Percentiles rank a stretch among this genome's conserved stretches.
phyloP scores from a whole-genome alignment of 306 rosid genomes.

The Potentilla sterilis region DNA sequence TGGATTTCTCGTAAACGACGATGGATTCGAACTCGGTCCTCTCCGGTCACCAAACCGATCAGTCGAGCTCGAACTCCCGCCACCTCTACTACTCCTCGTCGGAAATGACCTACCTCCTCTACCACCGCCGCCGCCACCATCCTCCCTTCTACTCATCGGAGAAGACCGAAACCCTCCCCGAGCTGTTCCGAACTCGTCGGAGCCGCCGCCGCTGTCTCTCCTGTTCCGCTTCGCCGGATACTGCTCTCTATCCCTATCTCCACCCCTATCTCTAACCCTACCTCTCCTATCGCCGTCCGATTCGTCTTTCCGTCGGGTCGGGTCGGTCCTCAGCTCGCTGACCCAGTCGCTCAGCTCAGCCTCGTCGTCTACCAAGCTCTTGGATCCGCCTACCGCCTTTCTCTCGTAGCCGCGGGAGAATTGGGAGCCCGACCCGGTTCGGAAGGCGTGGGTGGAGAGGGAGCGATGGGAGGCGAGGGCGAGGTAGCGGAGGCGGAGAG shows the following conservation, averaged over 20 bases:
- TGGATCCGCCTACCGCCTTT: constrained; percentile 34
- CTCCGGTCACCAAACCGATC: constrained; percentile 23
- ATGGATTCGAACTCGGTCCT: constrained; percentile 7
- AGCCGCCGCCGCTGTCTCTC: constrained; percentile 28
- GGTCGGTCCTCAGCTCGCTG: constrained; percentile 47
- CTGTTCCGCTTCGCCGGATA: constrained; percentile 32
- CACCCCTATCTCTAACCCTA: constrained; percentile 23
- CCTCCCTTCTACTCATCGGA: constrained; percentile 24
- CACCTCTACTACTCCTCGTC: constrained; percentile 18
- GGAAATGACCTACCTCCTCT: constrained; percentile 24
- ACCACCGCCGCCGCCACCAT: background rate
- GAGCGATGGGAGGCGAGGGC: constrained; percentile 33
- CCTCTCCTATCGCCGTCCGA: constrained; percentile 24
- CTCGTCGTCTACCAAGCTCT: constrained; percentile 78
- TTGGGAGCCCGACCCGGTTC: constrained; percentile 30
- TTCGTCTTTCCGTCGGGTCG: constrained; percentile 37
- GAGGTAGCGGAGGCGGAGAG: constrained; percentile 45
- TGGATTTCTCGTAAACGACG: constrained; percentile 26
- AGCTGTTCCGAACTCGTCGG: constrained; percentile 21
- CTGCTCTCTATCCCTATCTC: constrained; percentile 19
- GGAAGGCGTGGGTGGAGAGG: constrained; percentile 40
- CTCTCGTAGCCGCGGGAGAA: constrained; percentile 25
- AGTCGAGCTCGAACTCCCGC: background rate
- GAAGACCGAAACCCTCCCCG: constrained; percentile 24
- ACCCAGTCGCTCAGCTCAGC: constrained; percentile 89